These are phyloP conservation scores for Torrubiella hemipterigena DNA, from an alignment of 2,329 filamentous ascomycete species.

Conservation along the genomic window DNA sequence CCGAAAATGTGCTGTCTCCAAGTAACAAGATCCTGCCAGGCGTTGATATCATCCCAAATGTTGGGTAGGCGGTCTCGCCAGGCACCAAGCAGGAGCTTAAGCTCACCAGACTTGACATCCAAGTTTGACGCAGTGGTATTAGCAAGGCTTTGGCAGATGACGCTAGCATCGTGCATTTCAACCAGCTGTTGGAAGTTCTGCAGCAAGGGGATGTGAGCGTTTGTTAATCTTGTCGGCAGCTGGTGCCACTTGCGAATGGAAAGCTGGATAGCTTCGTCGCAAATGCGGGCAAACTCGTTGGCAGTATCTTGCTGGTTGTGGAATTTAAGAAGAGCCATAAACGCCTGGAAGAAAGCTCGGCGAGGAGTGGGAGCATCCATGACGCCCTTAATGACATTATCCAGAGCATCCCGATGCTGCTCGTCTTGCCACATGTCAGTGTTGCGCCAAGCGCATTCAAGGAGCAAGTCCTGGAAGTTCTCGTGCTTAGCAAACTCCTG, in stretches of 20 bases:
- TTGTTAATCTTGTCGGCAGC: constrained; percentile 83
- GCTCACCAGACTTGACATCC: constrained; percentile 87
- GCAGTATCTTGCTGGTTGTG: constrained; percentile 75
- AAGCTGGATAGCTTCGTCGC: constrained; percentile 93
- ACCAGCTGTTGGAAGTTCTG: constrained; percentile 98
- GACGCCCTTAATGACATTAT: constrained; percentile 89
- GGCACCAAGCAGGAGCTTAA: constrained; percentile 84
- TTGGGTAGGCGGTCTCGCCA: constrained; percentile 96
- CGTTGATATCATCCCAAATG: constrained; percentile 98
- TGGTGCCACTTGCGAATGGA: constrained; percentile 99
- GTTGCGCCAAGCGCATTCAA: constrained; percentile 92
- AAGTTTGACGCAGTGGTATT: constrained; percentile 76
- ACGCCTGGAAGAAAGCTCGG: constrained; percentile 93
- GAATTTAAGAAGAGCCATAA: constrained; percentile 91
- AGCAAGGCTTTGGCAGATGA: constrained; percentile 85
- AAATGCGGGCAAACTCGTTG: constrained; percentile 76
- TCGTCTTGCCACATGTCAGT: constrained; percentile 88
- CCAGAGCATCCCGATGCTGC: constrained; percentile 78
- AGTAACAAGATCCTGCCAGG: constrained; percentile 98
- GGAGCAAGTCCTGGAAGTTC: constrained; percentile 89
- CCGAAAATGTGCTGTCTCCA: constrained; percentile 99
- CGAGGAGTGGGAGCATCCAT: constrained; percentile 94
- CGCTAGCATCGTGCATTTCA: constrained; percentile 91
- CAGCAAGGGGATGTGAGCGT: constrained; percentile 86
- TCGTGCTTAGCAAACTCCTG: constrained; percentile 98